These are phyloP conservation scores for Clarkia xantiana DNA, from an alignment of 345 rosid genomes.

Conservation along the genomic window DNA sequence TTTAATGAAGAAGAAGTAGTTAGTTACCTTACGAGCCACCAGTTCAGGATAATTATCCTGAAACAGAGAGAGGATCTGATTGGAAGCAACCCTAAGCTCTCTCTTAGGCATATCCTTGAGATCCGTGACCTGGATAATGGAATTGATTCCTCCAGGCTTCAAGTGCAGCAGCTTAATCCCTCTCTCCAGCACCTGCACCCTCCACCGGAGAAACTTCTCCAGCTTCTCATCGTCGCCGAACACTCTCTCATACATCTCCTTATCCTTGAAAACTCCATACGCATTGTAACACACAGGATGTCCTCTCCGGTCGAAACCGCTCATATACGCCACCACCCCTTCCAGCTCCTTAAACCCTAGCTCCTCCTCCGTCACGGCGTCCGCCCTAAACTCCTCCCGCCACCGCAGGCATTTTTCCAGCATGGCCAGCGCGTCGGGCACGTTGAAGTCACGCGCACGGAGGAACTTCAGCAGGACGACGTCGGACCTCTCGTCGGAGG, in stretches of 20 bases:
- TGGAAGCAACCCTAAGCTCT: conserved; percentile 82
- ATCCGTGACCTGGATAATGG: conserved; percentile 89
- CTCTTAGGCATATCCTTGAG: conserved; percentile 93
- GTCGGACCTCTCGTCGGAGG: conserved; percentile 50
- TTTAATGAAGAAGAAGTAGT: neutral
- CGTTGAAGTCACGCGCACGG: conserved; percentile 77
- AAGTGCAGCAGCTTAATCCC: conserved; percentile 71
- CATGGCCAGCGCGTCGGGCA: conserved; percentile 50
- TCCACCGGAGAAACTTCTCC: conserved; percentile 68
- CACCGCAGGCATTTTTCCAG: conserved; percentile 62
- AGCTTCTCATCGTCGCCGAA: conserved; percentile 89
- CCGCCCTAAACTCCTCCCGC: conserved; percentile 72
- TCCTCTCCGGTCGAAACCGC: conserved; percentile 66
- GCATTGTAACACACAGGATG: conserved; percentile 97
- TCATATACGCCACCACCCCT: conserved; percentile 79
- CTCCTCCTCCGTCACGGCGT: conserved; percentile 55
- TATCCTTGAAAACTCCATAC: conserved; percentile 70
- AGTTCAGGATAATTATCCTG: conserved; percentile 98
- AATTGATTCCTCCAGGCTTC: conserved; percentile 87
- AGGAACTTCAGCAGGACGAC: conserved; percentile 80
- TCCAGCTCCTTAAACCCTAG: conserved; percentile 81
- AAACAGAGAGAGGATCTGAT: conserved; percentile 77
- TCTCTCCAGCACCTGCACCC: conserved; percentile 83
- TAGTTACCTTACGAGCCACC: conserved; percentile 89
- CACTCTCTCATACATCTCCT: conserved; percentile 68